Evolutionary conservation across 371 early-diverging fungal genomes (phyloP).

Genomic region (Capillidium rhysosporum): DNA sequence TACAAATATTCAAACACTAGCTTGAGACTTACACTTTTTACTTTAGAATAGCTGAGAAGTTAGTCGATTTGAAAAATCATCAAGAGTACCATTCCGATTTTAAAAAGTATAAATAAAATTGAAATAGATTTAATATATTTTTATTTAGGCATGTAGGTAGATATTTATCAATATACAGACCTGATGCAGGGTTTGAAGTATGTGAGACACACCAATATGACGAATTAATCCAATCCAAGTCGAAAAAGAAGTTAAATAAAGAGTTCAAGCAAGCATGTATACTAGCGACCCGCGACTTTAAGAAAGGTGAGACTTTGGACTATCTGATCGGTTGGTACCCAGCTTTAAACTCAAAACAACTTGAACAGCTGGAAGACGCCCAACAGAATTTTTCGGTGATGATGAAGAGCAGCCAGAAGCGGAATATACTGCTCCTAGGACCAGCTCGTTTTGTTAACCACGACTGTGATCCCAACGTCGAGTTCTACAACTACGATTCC

Average conservation of each 20-base stretch:
- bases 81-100: too few species aligned
- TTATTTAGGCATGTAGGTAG: constrained; percentile 26
- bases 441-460: constrained; percentile 93
- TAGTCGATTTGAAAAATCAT: too few species aligned
- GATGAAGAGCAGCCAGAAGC: constrained; percentile 44
- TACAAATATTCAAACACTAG: too few species aligned
- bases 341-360: constrained; percentile 41
- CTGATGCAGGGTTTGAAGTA: constrained; percentile 65
- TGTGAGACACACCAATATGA: constrained; percentile 50
- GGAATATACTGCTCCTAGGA: constrained; percentile 72
- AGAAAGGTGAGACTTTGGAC: constrained; percentile 47
- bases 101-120: too few species aligned
- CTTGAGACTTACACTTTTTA: too few species aligned
- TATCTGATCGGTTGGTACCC: constrained; percentile 66
- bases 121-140: neutral
- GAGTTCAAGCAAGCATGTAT: constrained; percentile 63
- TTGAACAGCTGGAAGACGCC: constrained; percentile 34
- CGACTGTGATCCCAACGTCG: constrained; percentile 78
- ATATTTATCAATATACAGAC: constrained; percentile 57
- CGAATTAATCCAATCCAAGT: neutral
- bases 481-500: constrained; percentile 12
- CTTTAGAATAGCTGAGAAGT: too few species aligned
- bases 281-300: constrained; percentile 57
- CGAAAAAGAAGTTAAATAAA: constrained; percentile 14
- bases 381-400: constrained; percentile 75